Evolutionary conservation across 352 stramenopile genomes (phyloP), one percentile per base, ranked within the genome.

Genomic region (Chrysophaeum taylorii): DNA sequence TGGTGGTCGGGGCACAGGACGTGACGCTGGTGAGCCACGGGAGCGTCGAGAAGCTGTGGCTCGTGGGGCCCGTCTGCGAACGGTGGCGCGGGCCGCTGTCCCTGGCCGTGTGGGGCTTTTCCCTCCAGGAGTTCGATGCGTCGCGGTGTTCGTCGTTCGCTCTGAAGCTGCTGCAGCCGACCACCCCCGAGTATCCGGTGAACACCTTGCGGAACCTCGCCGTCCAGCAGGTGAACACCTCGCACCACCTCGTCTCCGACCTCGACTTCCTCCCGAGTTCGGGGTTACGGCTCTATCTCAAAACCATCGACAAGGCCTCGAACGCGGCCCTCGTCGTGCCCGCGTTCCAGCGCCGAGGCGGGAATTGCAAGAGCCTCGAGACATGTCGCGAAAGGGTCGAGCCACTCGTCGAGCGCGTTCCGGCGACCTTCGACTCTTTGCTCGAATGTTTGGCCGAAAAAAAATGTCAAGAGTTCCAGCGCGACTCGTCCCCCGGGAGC

Each of bases 401-500:
- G 48, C 48, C 48, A 5, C 48, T 60, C 5, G 18, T 4, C 48
- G 25, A n/a, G 48, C 25, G 18, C 25, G 48, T 60, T 18, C 48
- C 48, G 5, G 48, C 18, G 18, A n/a, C 18, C 18, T 60, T 60
- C 48, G 48, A 25, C 48, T 4, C 18, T 18, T 25, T 60, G 5
- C 18, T 31, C 5, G 9, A 25, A 29, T 71, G 66, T n/a, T 4
- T 71, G 21, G 36, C 29, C 16, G 37, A 0, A n/a, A 52, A 79
- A 63, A 63, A 80, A 45, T 86, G 81, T 62, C 73, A 78, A 39
- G 79, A 84, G 2, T 88, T 88, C 77, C 83, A 88, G 69, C 68
- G 69, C 27, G 75, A 78, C 67, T 79, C 76, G 61, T 86, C 84
- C 75, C 81, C 74, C 75, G 77, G 84, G 64, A 78, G 79, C n/a